phyloP scores from a whole-genome alignment of 768 basidiomycete genomes.

The Boletellus sp. region DNA sequence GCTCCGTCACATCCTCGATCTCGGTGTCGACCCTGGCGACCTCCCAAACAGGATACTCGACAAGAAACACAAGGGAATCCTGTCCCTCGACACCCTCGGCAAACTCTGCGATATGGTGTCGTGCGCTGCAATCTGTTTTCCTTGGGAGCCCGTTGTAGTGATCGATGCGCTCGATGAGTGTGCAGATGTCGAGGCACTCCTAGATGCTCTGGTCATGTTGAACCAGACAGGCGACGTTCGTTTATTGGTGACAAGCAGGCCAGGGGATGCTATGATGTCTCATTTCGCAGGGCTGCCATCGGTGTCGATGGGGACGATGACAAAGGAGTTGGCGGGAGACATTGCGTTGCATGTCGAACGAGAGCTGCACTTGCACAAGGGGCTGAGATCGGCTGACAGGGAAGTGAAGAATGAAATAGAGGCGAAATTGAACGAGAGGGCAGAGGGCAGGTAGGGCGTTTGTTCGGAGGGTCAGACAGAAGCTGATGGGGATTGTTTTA shows the following conservation, averaged over 20 bases:
- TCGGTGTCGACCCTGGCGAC: background rate
- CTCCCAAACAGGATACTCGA: background rate
- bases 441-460: background rate
- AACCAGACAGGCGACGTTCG: no score
- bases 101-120: background rate
- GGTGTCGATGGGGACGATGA: background rate
- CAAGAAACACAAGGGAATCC: background rate
- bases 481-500: background rate
- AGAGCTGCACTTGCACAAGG: background rate
- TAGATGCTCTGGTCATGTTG: background rate
- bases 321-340: background rate
- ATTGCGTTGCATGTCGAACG: background rate
- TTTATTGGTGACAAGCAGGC: no score
- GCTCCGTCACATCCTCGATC: background rate
- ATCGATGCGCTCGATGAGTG: constrained; percentile 1
- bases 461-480: background rate
- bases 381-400: background rate
- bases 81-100: background rate
- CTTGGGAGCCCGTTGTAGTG: background rate
- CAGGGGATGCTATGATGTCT: no score
- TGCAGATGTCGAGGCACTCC: background rate
- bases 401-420: background rate
- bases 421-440: background rate
- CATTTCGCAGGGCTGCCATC: no score
- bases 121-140: background rate